A percentile compares a stretch with the other conserved stretches of the same genome.
These are phyloP conservation scores for Colletotrichum sp. DNA, from an alignment of 2,329 filamentous ascomycete genomes.

Conservation along the genomic window DNA sequence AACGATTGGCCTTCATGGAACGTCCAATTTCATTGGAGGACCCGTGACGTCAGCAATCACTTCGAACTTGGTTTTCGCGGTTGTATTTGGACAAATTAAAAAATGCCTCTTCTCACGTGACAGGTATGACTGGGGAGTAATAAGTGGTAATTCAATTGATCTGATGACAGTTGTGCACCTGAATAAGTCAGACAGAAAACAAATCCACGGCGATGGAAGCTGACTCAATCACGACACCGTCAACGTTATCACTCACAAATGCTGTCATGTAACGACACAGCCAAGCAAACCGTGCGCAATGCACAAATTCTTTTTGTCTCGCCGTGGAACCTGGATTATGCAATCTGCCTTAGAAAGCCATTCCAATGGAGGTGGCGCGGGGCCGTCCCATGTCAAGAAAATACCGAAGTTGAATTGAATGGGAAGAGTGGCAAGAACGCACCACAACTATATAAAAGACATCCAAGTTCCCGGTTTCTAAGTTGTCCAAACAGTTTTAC, in stretches of 20 bases:
- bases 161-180: not conserved
- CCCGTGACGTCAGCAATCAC: not conserved
- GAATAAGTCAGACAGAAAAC: accelerated
- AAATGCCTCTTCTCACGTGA: not conserved
- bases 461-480: accelerated
- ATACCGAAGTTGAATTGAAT: not conserved
- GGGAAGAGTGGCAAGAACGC: not conserved
- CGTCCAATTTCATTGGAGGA: not conserved
- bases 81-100: not conserved
- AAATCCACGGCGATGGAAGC: not conserved
- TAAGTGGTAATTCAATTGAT: not conserved
- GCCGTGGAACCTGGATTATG: not conserved
- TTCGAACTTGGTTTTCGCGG: not conserved
- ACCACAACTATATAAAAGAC: not conserved
- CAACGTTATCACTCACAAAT: not conserved
- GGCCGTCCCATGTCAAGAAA: not conserved
- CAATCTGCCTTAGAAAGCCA: not conserved
- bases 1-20: not conserved
- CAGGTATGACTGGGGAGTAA: not conserved
- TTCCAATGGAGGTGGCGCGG: accelerated
- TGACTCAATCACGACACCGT: not conserved
- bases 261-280: not conserved
- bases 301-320: accelerated
- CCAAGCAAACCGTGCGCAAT: not conserved
- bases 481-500: not conserved